Conservation (phyloP, 768 basidiomycete genomes). For the Amanita muscaria region DNA sequence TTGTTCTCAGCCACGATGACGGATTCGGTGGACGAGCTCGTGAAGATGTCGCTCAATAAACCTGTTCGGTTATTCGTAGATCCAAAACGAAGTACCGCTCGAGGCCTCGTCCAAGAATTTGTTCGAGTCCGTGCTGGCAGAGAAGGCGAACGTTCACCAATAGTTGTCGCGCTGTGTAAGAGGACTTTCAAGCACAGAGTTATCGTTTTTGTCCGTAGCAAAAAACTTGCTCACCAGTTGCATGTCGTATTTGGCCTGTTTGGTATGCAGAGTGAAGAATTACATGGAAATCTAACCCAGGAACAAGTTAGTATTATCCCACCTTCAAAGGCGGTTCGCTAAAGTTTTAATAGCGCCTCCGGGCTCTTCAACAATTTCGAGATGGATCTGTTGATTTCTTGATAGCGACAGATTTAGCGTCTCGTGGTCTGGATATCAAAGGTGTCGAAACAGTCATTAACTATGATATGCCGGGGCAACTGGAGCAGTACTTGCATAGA, state of each 20-base stretch:
- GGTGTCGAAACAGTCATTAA: conserved; percentile 97
- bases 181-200: conserved; percentile 76
- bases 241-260: conserved; percentile 84
- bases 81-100: conserved; percentile 81
- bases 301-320: conserved; percentile 62
- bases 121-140: conserved; percentile 81
- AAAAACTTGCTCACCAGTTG: conserved; percentile 96
- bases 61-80: conserved; percentile 95
- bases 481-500: conserved; percentile 92
- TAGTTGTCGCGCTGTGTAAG: conserved; percentile 80
- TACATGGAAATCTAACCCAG: conserved; percentile 94
- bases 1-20: conserved; percentile 99
- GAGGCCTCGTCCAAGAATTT: conserved; percentile 87
- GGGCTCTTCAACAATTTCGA: conserved; percentile 79
- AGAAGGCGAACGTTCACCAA: conserved; percentile 65
- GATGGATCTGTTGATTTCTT: conserved; percentile 85
- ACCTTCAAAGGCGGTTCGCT: neutral
- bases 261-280: conserved; percentile 84
- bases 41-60: conserved; percentile 86
- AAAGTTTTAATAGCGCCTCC: conserved; percentile 53
- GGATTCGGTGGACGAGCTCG: conserved; percentile 89
- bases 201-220: conserved; percentile 93
- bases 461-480: conserved; percentile 94
- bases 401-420: conserved; percentile 94
- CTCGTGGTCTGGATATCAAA: conserved; percentile 94